These are phyloP conservation scores for Fusarium verrucosum DNA, from an alignment of 2,329 filamentous ascomycete species.

Conservation along the genomic window DNA sequence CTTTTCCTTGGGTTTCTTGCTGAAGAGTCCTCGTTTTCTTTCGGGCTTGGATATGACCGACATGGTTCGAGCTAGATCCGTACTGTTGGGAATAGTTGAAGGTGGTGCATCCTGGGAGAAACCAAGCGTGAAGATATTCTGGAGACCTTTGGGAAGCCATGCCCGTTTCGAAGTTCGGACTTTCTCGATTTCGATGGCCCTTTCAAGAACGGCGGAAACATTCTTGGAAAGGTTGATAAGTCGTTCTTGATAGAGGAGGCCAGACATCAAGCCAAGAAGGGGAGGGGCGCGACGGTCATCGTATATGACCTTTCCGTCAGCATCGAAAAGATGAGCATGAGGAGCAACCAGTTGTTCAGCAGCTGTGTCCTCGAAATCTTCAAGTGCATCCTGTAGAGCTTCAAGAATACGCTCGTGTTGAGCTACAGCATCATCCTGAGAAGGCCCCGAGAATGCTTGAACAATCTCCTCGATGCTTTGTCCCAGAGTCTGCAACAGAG, in stretches of 20 bases:
- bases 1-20: neutral
- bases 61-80: conserved; percentile 9
- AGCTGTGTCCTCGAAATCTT: conserved; percentile 12
- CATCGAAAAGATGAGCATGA: conserved; percentile 13
- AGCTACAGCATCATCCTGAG: neutral
- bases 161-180: neutral
- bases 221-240: conserved; percentile 12
- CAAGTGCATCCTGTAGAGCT: conserved; percentile 2
- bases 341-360: conserved; percentile 3
- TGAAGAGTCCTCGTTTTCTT: conserved; percentile 7
- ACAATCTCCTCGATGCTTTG: neutral
- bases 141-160: conserved; percentile 12
- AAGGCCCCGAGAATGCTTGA: neutral
- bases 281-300: conserved; percentile 2
- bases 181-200: conserved; percentile 3
- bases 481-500: neutral
- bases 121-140: conserved; percentile 1
- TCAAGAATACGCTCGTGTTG: neutral
- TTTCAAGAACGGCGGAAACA: neutral
- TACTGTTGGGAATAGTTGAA: neutral
- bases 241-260: conserved; percentile 9
- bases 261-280: conserved; percentile 12
- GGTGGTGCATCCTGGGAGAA: conserved; percentile 14
- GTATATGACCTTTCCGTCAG: conserved; percentile 5
- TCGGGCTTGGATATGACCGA: conserved; percentile 6